Conservation (phyloP, 805 yeast species). For the Wickerhamiella domercqiae region DNA sequence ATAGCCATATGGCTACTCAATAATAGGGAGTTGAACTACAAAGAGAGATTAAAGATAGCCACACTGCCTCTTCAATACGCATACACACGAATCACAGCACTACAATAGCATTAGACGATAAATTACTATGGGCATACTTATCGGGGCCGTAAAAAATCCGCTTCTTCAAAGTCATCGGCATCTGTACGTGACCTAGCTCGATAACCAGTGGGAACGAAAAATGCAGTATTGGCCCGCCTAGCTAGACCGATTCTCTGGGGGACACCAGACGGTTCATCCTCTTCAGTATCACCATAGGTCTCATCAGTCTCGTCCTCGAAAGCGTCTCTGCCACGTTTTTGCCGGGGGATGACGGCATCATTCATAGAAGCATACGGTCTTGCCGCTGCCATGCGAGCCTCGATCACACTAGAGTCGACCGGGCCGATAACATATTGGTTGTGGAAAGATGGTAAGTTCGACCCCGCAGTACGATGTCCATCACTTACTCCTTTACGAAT, state of each 20-base stretch:
- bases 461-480: slow-evolving; percentile 18
- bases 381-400: slow-evolving; percentile 2
- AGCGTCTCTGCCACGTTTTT: slow-evolving; percentile 4
- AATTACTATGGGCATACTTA: too few relatives aligned
- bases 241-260: neutral
- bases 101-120: too few relatives aligned
- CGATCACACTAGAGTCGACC: slow-evolving; percentile 8
- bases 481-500: slow-evolving; percentile 22
- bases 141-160: slow-evolving; percentile 17
- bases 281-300: slow-evolving; percentile 17
- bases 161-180: slow-evolving; percentile 19
- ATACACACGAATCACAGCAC: too few relatives aligned
- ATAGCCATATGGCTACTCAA: too few relatives aligned
- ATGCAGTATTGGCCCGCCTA: slow-evolving; percentile 6
- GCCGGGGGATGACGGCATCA: too few relatives aligned
- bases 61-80: too few relatives aligned
- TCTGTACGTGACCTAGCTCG: slow-evolving; percentile 7
- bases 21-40: too few relatives aligned
- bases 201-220: slow-evolving; percentile 9
- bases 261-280: slow-evolving; percentile 9
- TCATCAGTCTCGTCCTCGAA: slow-evolving; percentile 13
- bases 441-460: slow-evolving; percentile 17
- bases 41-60: too few relatives aligned
- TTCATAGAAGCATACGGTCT: slow-evolving; percentile 5
- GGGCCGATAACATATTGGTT: slow-evolving; percentile 19